Conservation (phyloP, 1,139 yeast genomes). For the Diutina rugosa region DNA sequence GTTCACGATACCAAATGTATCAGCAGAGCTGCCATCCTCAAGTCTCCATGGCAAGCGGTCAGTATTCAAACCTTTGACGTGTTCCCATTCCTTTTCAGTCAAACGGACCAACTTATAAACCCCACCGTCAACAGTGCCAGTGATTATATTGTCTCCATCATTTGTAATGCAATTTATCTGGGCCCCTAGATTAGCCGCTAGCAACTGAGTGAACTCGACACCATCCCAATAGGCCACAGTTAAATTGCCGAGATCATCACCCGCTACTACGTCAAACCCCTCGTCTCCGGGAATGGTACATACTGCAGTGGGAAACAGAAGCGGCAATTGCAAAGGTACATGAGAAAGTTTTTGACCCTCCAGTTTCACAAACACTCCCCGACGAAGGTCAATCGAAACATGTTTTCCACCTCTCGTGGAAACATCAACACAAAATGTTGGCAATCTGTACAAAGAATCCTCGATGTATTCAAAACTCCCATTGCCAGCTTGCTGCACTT, state of each 20-base stretch:
- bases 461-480: neutral
- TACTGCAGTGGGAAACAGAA: neutral
- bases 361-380: neutral
- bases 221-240: neutral
- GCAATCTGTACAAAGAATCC: neutral
- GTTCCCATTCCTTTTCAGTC: neutral
- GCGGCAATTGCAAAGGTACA: neutral
- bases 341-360: neutral
- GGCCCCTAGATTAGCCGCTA: slow-evolving; percentile 18
- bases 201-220: slow-evolving; percentile 3
- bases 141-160: slow-evolving; percentile 9
- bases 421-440: neutral
- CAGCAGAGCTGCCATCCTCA: slow-evolving; percentile 1
- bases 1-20: neutral
- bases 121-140: slow-evolving; percentile 28
- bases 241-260: neutral
- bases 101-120: slow-evolving; percentile 9
- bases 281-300: neutral
- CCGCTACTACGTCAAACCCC: neutral
- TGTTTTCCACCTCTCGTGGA: neutral
- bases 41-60: neutral
- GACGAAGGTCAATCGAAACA: neutral
- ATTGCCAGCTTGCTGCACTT: neutral
- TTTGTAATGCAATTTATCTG: slow-evolving; percentile 13
- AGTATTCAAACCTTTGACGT: neutral